Percentiles rank a stretch among this genome's conserved stretches.
Evolutionary conservation across 768 basidiomycete genomes (phyloP).

Genomic region (Termitomyces sp.): DNA sequence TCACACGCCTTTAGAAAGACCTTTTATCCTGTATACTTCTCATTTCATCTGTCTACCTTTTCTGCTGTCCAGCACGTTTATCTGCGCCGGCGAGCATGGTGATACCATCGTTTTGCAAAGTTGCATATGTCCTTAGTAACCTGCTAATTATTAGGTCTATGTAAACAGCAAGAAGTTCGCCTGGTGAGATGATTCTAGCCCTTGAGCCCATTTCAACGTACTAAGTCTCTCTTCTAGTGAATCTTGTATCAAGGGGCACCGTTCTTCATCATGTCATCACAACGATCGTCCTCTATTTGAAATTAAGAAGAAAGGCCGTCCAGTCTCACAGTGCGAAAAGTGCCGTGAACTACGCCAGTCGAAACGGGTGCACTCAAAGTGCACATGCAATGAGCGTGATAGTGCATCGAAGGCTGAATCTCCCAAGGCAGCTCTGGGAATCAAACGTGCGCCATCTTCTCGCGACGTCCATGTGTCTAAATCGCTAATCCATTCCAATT

Average conservation of each 20-base stretch:
- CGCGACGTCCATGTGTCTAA: not conserved
- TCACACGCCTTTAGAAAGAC: not conserved
- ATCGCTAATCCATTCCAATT: not conserved
- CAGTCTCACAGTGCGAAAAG: slow-evolving; percentile 84
- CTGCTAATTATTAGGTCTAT: slow-evolving; percentile 46
- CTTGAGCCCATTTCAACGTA: slow-evolving; percentile 6
- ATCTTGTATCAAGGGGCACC: slow-evolving; percentile 93
- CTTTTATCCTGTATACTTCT: not conserved
- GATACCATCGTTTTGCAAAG: not conserved
- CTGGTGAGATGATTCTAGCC: slow-evolving; percentile 45
- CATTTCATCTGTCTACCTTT: not conserved
- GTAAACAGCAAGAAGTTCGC: slow-evolving; percentile 76
- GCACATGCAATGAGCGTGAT: slow-evolving; percentile 56
- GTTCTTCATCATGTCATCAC: slow-evolving; percentile 86
- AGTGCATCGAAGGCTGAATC: slow-evolving; percentile 22
- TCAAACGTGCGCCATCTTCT: slow-evolving; percentile 34
- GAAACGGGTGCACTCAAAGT: slow-evolving; percentile 79
- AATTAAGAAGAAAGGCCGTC: slow-evolving; percentile 91
- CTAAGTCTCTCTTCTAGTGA: slow-evolving; percentile 44
- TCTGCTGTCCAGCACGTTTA: not conserved
- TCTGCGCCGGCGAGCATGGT: slow-evolving; percentile 10
- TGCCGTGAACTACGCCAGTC: slow-evolving; percentile 82
- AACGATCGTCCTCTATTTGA: slow-evolving; percentile 88
- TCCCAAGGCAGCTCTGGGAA: slow-evolving; percentile 28
- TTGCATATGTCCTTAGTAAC: not conserved